Base-by-base conservation (phyloP, 768 basidiomycete genomes). In the Solioccasus polychromus region DNA sequence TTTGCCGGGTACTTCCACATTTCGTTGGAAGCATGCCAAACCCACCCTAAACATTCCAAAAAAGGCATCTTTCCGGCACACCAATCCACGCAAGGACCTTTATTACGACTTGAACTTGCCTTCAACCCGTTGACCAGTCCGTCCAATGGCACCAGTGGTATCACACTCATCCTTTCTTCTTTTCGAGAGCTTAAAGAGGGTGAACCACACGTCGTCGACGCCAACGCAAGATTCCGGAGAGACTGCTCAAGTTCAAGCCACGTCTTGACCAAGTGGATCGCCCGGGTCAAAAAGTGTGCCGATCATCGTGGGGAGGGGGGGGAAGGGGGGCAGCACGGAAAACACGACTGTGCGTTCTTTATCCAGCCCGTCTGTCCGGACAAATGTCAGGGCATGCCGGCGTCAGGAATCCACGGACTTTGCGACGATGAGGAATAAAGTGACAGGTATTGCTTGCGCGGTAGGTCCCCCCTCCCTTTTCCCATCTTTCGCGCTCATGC, bases 361-460 rank as follows among this genome's bases (percentile, higher is more conserved):
- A 63, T 89, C 44, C 58, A 65, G 29, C 87, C 87, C 2, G 88
- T 91, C 6, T 74, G 88, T 61, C 62, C 66, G 1, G 68, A 2
- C 73, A 77, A 51, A 80, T 88, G 0, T 74, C 81, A 10, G 80
- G 80, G 1, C 85, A 85, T 53, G 45, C 70, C 11, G 80, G 85
- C 71, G 69, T 83, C 37, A 86, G 55, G 73, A 75, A 17, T 92
- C 94, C 6, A 98, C 96, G 93, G 93, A 97, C 58, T 73, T 98
- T 45, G 88, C 88, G 0, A 93, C 92, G 0, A 87, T 98, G 72
- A 68, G 82, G 17, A 70, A 72, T 43, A 95, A 93, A 66, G 85
- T 93, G 35, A 86, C 5, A 80, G 78, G 50, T 95, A 95, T 63
- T 76, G 83, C 17, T 85, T 85, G 3, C 64, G 90, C 38, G 88